Evolutionary conservation across 2,329 filamentous ascomycete genomes (phyloP).

Genomic region (Magnaporthales sp.): DNA sequence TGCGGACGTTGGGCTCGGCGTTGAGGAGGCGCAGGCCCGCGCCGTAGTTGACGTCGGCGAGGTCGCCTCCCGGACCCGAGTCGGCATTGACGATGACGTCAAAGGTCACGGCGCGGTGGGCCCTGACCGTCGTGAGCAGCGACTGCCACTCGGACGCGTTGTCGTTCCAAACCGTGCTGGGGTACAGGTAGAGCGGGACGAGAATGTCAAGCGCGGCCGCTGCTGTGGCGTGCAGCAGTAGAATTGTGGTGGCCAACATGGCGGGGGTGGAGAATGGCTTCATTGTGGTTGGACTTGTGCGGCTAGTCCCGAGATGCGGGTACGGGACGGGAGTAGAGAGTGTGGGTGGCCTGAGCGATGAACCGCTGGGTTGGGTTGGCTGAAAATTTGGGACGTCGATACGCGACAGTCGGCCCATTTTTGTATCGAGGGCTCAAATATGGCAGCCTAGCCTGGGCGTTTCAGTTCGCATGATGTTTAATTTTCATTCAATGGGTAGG

Average conservation of each 20-base stretch:
- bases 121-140: slow-evolving; percentile 10
- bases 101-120: slow-evolving; percentile 11
- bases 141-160: slow-evolving; percentile 11
- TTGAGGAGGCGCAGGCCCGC: slow-evolving; percentile 6
- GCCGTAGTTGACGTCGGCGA: slow-evolving; percentile 8
- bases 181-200: slow-evolving; percentile 14
- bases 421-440: background rate
- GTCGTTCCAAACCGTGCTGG: slow-evolving; percentile 6
- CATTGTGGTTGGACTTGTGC: background rate
- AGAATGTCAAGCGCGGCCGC: slow-evolving; percentile 10
- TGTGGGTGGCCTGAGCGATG: background rate
- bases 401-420: background rate
- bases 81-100: slow-evolving; percentile 13
- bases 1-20: slow-evolving; percentile 8
- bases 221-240: background rate
- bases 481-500: background rate
- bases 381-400: background rate
- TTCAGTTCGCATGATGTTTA: background rate
- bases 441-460: background rate
- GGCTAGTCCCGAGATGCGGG: background rate
- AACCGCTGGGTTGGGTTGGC: background rate
- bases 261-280: too few species aligned
- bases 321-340: background rate
- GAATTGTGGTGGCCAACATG: background rate
- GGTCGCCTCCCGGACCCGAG: slow-evolving; percentile 9